phyloP scores from a whole-genome alignment of 1,284 basidiomycete species.

The Tetrapyrgos nigripes region DNA sequence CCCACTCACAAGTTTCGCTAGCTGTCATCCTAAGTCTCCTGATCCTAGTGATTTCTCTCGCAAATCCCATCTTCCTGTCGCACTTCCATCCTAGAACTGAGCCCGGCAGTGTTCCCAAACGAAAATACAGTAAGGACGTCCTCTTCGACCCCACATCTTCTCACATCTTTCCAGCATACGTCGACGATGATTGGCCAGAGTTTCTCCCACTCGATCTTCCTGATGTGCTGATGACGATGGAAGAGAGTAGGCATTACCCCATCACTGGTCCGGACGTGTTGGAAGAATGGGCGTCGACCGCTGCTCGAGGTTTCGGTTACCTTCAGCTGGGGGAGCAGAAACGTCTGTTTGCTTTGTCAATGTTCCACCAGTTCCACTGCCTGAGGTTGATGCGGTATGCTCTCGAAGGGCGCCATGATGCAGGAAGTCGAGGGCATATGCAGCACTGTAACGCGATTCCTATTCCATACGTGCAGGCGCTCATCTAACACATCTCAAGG shows the following conservation, averaged over 20 bases:
- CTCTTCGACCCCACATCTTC: neutral
- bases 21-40: neutral
- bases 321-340: slow-evolving; percentile 37
- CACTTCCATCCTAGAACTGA: neutral
- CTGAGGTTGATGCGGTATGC: slow-evolving; percentile 38
- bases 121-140: neutral
- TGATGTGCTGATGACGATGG: slow-evolving; percentile 10
- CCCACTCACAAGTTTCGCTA: neutral
- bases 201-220: neutral
- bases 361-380: slow-evolving; percentile 45
- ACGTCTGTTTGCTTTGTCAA: slow-evolving; percentile 38
- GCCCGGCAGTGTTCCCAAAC: neutral
- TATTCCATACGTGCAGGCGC: too few relatives aligned
- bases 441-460: too few relatives aligned
- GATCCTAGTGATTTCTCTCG: neutral
- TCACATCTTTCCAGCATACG: slow-evolving; percentile 7
- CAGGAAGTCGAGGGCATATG: slow-evolving; percentile 37
- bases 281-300: slow-evolving; percentile 17
- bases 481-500: too few relatives aligned
- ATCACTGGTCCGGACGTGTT: slow-evolving; percentile 12
- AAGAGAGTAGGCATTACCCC: slow-evolving; percentile 14
- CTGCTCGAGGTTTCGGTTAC: slow-evolving; percentile 35
- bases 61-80: neutral
- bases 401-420: slow-evolving; percentile 32
- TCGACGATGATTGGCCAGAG: slow-evolving; percentile 17